Base-by-base conservation (phyloP, 2,329 filamentous ascomycete species). In the Neoascochyta sp. region DNA sequence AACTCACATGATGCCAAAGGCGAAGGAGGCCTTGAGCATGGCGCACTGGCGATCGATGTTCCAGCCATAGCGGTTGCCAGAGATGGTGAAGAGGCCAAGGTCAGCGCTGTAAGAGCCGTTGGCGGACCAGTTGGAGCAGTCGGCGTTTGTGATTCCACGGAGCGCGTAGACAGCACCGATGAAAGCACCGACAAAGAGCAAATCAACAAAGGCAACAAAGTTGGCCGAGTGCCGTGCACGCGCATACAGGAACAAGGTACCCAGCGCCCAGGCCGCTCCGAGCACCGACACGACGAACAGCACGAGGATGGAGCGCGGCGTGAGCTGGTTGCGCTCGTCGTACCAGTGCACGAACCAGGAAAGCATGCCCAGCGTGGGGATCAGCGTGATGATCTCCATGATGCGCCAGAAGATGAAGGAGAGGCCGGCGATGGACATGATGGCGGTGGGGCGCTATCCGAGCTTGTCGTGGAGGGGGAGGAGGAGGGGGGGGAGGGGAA, bases 1-100 rank as follows among this genome's bases (percentile, higher is more conserved):
- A 16, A 47, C 68, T 66, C 63, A 90, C 65, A 95, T 93, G 62
- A 96, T 95, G 27, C 78, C 87, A 47, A 95, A 81, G 3, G 87
- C 90, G 66, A 87, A 96, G 46, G 73, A 75, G 1, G 89, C 83
- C 75, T 95, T 96, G 55, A 95, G 77, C 86, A 95, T 92, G 27
- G 83, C 77, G 66, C 90, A 96, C 4, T 79, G 78, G 72, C 90
- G 90, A 63, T 86, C 73, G 20, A 80, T 63, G 30, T 73, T 63
- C 22, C 80, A 55, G 22, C 71, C 62, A 36, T 78, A 66, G 7
- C 52, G 52, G 33, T 65, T 72, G 19, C 74, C 61, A 16, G 64
- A 67, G 18, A 63, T 46, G 36, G 84, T 76, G 40, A 86, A 76
- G 9, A 74, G 68, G 9, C 82, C 82, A 23, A 88, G 69, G 27